Conservation (phyloP, 1,139 yeast genomes). For the Kluyveromyces sp. region DNA sequence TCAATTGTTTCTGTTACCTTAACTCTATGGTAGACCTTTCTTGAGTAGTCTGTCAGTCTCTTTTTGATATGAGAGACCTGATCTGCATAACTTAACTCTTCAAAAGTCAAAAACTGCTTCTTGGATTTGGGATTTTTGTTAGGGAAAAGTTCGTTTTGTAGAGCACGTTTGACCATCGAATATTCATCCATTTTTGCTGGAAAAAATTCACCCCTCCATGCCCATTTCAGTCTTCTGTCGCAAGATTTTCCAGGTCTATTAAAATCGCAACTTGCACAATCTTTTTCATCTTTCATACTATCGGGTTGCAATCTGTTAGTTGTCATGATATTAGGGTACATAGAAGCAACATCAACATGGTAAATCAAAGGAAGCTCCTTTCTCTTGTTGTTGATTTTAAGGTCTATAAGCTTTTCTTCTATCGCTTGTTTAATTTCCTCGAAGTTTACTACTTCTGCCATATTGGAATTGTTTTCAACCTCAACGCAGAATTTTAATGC, state of each 20-base stretch:
- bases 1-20: slow-evolving; percentile 79
- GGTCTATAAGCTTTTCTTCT: slow-evolving; percentile 43
- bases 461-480: slow-evolving; percentile 65
- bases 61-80: slow-evolving; percentile 73
- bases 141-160: slow-evolving; percentile 74
- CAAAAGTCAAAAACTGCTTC: slow-evolving; percentile 53
- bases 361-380: slow-evolving; percentile 80
- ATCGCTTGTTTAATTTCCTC: slow-evolving; percentile 65
- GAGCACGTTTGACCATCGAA: slow-evolving; percentile 76
- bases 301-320: slow-evolving; percentile 97
- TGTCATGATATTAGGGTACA: slow-evolving; percentile 99
- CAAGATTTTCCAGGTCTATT: slow-evolving; percentile 92
- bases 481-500: slow-evolving; percentile 79
- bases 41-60: slow-evolving; percentile 76
- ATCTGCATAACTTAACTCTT: slow-evolving; percentile 67
- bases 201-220: slow-evolving; percentile 95
- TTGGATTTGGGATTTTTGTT: slow-evolving; percentile 33
- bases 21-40: slow-evolving; percentile 74
- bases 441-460: slow-evolving; percentile 73
- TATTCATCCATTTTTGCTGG: slow-evolving; percentile 93
- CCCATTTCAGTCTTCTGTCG: slow-evolving; percentile 89
- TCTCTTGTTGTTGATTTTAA: slow-evolving; percentile 58
- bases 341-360: slow-evolving; percentile 98
- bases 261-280: slow-evolving; percentile 96
- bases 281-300: slow-evolving; percentile 91